Percentiles rank a stretch among this genome's conserved stretches.
These are phyloP conservation scores for Silybum marianum DNA, from an alignment of 129 eudicot species.

Conservation along the genomic window DNA sequence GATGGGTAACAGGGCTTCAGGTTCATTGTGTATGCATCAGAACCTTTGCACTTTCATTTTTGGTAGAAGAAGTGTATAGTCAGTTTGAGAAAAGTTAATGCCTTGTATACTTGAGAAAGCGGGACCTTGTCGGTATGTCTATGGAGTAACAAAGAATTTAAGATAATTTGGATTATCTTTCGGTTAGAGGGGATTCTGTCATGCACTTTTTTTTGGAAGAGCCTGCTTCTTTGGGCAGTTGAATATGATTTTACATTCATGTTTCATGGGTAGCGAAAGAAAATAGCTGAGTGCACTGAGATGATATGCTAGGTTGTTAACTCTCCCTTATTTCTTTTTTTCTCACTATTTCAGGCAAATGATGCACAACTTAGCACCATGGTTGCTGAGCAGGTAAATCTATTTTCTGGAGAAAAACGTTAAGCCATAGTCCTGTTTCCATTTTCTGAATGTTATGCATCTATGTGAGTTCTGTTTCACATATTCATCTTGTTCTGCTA, in stretches of 20 bases:
- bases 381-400: conserved; percentile 96
- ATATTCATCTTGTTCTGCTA: conserved; percentile 5
- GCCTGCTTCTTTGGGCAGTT: neutral
- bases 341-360: conserved; percentile 63
- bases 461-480: neutral
- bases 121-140: neutral
- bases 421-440: neutral
- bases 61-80: neutral
- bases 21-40: neutral
- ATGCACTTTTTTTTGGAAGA: neutral
- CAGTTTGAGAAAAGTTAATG: neutral
- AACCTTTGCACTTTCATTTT: neutral
- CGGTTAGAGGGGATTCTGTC: neutral
- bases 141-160: neutral
- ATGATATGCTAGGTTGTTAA: neutral
- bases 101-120: neutral
- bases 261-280: neutral
- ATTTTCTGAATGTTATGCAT: neutral
- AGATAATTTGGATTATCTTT: neutral
- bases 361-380: conserved; percentile 99
- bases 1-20: neutral
- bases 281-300: neutral
- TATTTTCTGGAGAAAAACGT: neutral
- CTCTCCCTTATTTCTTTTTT: conserved; percentile 16
- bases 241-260: conserved; percentile 2